A percentile compares a stretch with the other conserved stretches of the same genome.
phyloP scores from a whole-genome alignment of 2,329 filamentous ascomycete genomes.

The Daldinia sp. region DNA sequence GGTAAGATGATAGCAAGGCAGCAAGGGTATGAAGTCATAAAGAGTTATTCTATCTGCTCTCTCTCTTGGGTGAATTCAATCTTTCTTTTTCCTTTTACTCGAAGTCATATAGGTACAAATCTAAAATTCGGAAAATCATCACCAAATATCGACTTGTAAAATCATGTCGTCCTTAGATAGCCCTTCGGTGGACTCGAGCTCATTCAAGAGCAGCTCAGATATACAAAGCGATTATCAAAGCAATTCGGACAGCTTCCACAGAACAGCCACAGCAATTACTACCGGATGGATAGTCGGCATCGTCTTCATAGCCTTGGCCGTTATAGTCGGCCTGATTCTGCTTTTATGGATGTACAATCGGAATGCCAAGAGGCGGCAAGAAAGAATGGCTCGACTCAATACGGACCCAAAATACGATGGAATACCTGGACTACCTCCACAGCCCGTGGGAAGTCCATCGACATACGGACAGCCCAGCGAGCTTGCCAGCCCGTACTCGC shows the following conservation, averaged over 20 bases:
- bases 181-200: neutral
- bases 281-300: slow-evolving; percentile 32
- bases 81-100: neutral
- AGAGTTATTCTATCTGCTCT: neutral
- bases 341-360: slow-evolving; percentile 8
- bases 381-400: slow-evolving; percentile 2
- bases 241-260: neutral
- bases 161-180: neutral
- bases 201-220: neutral
- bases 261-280: slow-evolving; percentile 8
- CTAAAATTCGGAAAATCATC: neutral
- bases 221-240: neutral
- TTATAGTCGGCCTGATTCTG: neutral
- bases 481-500: neutral
- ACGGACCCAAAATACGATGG: slow-evolving; percentile 1
- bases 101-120: neutral
- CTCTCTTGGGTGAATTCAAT: neutral
- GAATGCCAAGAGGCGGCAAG: slow-evolving; percentile 6
- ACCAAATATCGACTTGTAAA: neutral
- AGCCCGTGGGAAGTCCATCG: neutral
- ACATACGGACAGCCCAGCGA: slow-evolving; percentile 15
- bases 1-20: neutral
- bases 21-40: neutral
- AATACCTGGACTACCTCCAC: neutral
- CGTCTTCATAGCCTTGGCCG: slow-evolving; percentile 2